Evolutionary conservation across 2,329 filamentous ascomycete species (phyloP).

Genomic region (Samsoniella hepiali): DNA sequence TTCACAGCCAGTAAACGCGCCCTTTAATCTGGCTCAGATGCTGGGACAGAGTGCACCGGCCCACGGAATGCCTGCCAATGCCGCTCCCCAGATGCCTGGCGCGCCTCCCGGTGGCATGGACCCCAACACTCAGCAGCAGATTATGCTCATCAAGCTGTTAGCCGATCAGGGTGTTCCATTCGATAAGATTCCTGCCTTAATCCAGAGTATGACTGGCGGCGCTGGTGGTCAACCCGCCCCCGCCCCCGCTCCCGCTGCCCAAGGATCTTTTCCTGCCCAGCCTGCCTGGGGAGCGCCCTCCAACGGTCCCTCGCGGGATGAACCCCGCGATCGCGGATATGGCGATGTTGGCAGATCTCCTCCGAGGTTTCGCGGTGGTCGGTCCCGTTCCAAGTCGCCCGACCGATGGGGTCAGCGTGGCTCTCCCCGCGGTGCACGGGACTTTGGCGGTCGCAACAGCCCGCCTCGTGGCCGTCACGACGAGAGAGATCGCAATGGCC

Average conservation of each 20-base stretch:
- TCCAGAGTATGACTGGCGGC: slow-evolving; percentile 50
- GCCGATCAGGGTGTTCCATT: slow-evolving; percentile 71
- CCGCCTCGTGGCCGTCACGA: slow-evolving; percentile 59
- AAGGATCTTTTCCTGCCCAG: slow-evolving; percentile 40
- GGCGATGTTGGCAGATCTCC: slow-evolving; percentile 62
- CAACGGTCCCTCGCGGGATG: slow-evolving; percentile 32
- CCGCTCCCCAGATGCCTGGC: slow-evolving; percentile 33
- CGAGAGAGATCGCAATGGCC: slow-evolving; percentile 48
- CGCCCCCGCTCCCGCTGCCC: slow-evolving; percentile 39
- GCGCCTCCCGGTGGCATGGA: slow-evolving; percentile 40
- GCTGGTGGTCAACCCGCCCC: slow-evolving; percentile 34
- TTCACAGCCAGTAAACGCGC: slow-evolving; percentile 59
- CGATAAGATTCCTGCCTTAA: slow-evolving; percentile 67
- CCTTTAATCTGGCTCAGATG: slow-evolving; percentile 36
- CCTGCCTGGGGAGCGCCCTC: slow-evolving; percentile 31
- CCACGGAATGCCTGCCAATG: slow-evolving; percentile 27
- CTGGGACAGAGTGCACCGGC: slow-evolving; percentile 34
- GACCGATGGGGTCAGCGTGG: slow-evolving; percentile 67
- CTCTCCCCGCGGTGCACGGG: slow-evolving; percentile 59
- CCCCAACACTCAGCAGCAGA: slow-evolving; percentile 63
- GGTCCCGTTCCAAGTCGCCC: slow-evolving; percentile 78
- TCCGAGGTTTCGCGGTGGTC: slow-evolving; percentile 50
- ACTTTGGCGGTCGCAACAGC: slow-evolving; percentile 65
- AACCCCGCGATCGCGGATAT: slow-evolving; percentile 55
- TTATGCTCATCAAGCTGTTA: slow-evolving; percentile 72